Evolutionary conservation across 208 protist genomes (phyloP), one percentile per base, ranked within the genome.

Genomic region (Leishmania gerbilli): DNA sequence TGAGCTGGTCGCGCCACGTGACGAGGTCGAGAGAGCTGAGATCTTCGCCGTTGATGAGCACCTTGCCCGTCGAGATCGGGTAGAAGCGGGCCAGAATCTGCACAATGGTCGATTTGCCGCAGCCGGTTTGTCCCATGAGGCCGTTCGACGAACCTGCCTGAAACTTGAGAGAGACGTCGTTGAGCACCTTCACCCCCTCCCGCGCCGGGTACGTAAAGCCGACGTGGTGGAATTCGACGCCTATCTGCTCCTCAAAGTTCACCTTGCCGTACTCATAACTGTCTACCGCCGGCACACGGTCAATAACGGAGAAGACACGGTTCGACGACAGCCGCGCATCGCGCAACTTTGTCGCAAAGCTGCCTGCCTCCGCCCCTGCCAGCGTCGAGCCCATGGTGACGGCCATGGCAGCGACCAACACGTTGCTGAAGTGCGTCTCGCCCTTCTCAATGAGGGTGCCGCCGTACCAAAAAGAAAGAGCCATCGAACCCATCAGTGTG

Each of bases 51-150:
- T 85, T 82, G 37, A 96, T 77, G 17, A 89, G n/a, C 64, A 97
- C 87, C 11, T 75, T 21, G 17, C 93, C 93, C 0, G 79, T 67
- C 6, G 74, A 68, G 64, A 92, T 84, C 1, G 89, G 85, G 34
- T 96, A 89, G 34, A 96, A 87, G 34, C 93, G 85, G 24, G 96
- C 56, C 15, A 98, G 84, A 34, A 93, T 88, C 6, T 91, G 85
- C 62, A 97, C 78, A 71, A 98, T 77, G 42, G 95, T 92, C 21
- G 92, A 95, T 89, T 98, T 98, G 31, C 95, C 95, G 69, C 89
- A 90, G 1, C 96, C 96, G 1, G 95, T 97, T 76, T 91, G 88
- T n/a, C 96, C 96, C 78, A 97, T 91, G n/a, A 98, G 80, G 4
- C 92, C 94, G 67, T 93, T 93, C 19, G 84, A 86, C 45, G 92